Evolutionary conservation across 169 alveolate genomes (phyloP).

Genomic region (Neospora caninum): DNA sequence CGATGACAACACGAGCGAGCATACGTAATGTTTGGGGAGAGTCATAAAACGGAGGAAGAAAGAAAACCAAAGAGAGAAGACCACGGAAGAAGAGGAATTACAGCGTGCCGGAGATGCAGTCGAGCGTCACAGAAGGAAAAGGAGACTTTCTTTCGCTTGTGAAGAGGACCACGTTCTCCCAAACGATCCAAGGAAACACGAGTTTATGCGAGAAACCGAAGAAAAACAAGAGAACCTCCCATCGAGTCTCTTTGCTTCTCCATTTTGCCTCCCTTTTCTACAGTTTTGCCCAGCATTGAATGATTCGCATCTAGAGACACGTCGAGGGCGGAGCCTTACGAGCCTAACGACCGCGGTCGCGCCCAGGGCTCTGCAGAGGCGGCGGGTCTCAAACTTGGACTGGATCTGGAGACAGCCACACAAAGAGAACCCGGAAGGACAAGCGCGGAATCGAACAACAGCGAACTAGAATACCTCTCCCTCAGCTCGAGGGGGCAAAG

Average conservation of each 20-base stretch:
- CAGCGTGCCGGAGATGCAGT: not conserved
- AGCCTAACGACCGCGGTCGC: constrained; percentile 95
- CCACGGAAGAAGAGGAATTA: not conserved
- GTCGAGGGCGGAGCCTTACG: constrained; percentile 66
- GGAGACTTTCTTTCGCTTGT: not conserved
- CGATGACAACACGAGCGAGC: not conserved
- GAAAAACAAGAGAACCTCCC: no score
- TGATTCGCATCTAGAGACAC: not conserved
- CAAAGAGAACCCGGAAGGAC: not conserved
- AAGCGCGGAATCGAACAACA: not conserved
- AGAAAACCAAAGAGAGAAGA: not conserved
- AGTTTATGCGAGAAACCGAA: no score
- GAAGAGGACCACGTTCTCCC: no score
- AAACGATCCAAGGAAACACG: no score
- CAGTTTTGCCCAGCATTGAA: not conserved
- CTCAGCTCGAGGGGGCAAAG: not conserved
- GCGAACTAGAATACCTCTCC: not conserved
- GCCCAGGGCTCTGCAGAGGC: constrained; percentile 95
- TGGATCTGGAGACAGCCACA: constrained; percentile 62
- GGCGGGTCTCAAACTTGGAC: constrained; percentile 94
- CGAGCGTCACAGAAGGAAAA: not conserved
- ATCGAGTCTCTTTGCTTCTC: not conserved
- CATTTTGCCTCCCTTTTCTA: no score
- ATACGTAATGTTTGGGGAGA: not conserved
- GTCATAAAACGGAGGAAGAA: not conserved